phyloP scores from a whole-genome alignment of 352 stramenopile species.

The Thraustochytrium sp. region DNA sequence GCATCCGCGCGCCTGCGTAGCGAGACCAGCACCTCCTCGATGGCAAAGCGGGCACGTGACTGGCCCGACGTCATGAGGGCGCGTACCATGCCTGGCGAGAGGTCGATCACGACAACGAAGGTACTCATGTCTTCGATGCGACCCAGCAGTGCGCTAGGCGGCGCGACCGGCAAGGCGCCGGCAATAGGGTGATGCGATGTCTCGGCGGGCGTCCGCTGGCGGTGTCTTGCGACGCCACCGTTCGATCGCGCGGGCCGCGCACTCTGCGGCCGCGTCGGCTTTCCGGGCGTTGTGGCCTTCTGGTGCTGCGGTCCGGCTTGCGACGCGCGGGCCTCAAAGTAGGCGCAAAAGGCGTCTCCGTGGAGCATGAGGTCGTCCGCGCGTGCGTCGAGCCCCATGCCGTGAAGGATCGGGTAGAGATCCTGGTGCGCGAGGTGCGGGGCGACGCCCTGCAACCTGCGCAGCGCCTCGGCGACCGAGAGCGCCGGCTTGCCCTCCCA shows the following conservation, averaged over 20 bases:
- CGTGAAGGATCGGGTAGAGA: constrained; percentile 14
- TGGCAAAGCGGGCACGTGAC: background rate
- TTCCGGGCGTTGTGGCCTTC: background rate
- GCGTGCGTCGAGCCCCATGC: background rate
- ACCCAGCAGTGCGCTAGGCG: background rate
- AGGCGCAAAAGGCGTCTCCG: background rate
- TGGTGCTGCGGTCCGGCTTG: background rate
- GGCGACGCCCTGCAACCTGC: background rate
- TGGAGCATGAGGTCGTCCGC: background rate
- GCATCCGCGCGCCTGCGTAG: background rate
- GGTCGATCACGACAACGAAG: constrained; percentile 15
- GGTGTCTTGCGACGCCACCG: background rate
- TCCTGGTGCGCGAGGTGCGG: background rate
- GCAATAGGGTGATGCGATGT: background rate
- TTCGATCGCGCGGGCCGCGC: background rate
- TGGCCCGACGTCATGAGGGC: background rate
- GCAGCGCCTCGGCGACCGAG: background rate
- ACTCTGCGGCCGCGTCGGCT: background rate
- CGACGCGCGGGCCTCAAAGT: background rate
- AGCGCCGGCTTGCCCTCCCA: background rate
- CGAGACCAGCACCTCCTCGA: background rate
- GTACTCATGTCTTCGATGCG: background rate
- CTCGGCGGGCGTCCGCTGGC: background rate
- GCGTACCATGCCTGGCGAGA: constrained; percentile 1
- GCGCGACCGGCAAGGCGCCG: too few relatives aligned